Evolutionary conservation across 192 early-diverging fungal species (phyloP), one percentile per base, ranked within the genome.

Genomic region (Podila epicladia): DNA sequence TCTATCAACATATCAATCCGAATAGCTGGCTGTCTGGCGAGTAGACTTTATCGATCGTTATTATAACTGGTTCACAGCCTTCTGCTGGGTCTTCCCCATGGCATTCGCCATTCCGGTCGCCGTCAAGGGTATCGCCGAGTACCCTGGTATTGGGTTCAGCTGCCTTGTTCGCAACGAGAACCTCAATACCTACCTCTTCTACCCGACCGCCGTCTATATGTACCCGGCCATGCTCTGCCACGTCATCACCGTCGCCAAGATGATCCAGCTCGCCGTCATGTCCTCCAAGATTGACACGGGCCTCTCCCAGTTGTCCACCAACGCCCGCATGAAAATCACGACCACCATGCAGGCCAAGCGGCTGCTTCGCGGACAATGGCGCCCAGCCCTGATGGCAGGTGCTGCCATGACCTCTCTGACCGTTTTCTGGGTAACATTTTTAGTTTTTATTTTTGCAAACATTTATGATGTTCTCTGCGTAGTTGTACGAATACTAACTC

Each of bases 281-380:
- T 68, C 75, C 0, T 79, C 75, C 15, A 66, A 63, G 19, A 29
- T 72, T 24, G 70, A 79, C 53, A 53, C 63, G 22, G 71, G 71
- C 9, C 35, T 80, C 20, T 80, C 76, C 3, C 61, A 80, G 22
- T 38, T 80, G 31, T 80, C 77, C 12, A 24, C 55, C 0, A 64
- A 53, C 31, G 71, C 65, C 6, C 31, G 62, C 22, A 61, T 69
- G 62, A 68, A 63, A 24, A 9, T 72, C 49, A 73, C 71, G 11
- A 62, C 77, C 3, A 73, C 62, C 19, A 73, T 73, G 77, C 77
- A 80, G 38, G 71, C 77, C 29, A 80, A 69, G 37, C 77, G 71
- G 5, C 62, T 80, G 3, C 71, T 80, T 28, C 70, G 77, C 13
- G 77, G 77, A 15, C 77, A 80, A 55, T 80, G 77, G 77, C 77